Percentiles rank a stretch among this genome's conserved stretches.
Conservation (phyloP, 495 filamentous ascomycete species). For the Penicillium fimorum region DNA sequence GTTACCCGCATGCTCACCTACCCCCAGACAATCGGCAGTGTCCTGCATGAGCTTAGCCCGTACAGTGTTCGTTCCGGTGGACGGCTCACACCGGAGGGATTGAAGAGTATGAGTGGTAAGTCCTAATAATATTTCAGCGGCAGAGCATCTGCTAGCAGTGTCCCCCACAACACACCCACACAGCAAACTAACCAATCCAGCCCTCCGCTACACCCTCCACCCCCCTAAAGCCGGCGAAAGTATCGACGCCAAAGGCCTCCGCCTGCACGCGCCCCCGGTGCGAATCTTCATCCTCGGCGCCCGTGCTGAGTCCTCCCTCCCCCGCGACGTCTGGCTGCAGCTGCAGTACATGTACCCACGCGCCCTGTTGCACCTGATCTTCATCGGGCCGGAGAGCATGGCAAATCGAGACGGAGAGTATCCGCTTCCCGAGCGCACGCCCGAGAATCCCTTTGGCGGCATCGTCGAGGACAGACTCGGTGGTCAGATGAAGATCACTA, state of each 20-base stretch:
- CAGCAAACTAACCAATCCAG: slow-evolving; percentile 39
- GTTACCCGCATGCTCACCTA: slow-evolving; percentile 91
- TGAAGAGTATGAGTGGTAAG: slow-evolving; percentile 89
- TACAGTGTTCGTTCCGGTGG: slow-evolving; percentile 72
- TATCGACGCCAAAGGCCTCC: slow-evolving; percentile 70
- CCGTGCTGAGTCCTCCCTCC: slow-evolving; percentile 92
- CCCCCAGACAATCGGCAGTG: slow-evolving; percentile 83
- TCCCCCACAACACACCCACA: too few species aligned
- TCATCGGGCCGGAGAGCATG: slow-evolving; percentile 97
- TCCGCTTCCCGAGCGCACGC: slow-evolving; percentile 79
- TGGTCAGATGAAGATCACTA: slow-evolving; percentile 87
- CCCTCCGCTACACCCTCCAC: slow-evolving; percentile 89
- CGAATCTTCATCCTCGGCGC: slow-evolving; percentile 94
- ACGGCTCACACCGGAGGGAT: slow-evolving; percentile 77
- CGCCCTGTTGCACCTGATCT: slow-evolving; percentile 70
- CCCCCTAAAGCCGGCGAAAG: slow-evolving; percentile 78
- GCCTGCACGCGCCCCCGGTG: slow-evolving; percentile 78
- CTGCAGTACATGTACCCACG: slow-evolving; percentile 86
- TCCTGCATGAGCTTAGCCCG: slow-evolving; percentile 90
- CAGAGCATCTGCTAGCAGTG: background rate
- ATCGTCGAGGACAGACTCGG: slow-evolving; percentile 86
- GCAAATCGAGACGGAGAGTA: slow-evolving; percentile 83
- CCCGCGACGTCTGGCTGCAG: slow-evolving; percentile 91
- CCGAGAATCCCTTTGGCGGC: slow-evolving; percentile 85
- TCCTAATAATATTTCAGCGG: slow-evolving; percentile 4